Evolutionary conservation across 768 basidiomycete genomes (phyloP), one percentile per base, ranked within the genome.

Genomic region (Suillus discolor): DNA sequence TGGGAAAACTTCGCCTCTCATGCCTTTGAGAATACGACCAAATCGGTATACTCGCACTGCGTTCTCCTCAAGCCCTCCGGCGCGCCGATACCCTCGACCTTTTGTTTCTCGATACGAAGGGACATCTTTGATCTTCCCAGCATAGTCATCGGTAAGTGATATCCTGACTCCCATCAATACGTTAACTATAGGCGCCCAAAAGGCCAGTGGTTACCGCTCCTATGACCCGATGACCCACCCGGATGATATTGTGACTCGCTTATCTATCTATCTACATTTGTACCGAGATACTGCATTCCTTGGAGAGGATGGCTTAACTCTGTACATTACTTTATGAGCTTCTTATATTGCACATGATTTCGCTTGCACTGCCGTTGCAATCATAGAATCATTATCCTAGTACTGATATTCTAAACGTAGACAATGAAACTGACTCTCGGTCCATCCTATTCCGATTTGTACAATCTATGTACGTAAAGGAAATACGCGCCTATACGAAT

Each of bases 1-100:
- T 96, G 93, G 91, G 97, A 99, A 78, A 94, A 93, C 77, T 99
- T 99, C 75, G 94, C 94, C 34, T 88, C 90, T 60, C 95, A 98
- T 77, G 97, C 97, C 8, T 99, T 99, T 72, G 97, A 99, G 77
- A 97, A 96, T 78, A 94, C 96, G 61, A 94, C 95, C 44, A 95
- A 95, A 79, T 93, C 94, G 2, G 94, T 99, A 62, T 96, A 95
- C 77, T 92, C 93, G 65, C 92, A 96, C 71, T 96, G 94, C 67
- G 92, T 95, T 38, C 77, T 97, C 53, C 84, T 96, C 68, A 95
- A 96, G 74, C 92, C 93, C 7, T 85, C 85, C 34, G 93, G 94
- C 18, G 86, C 89, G 3, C 93, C 93, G 2, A 87, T 98, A 34
- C 92, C 94, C 53, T 90, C 95, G 59, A 93, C 97, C 25, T 97